Conservation (phyloP, 1,284 basidiomycete genomes). For the Cutaneotrichosporon daszewskae region DNA sequence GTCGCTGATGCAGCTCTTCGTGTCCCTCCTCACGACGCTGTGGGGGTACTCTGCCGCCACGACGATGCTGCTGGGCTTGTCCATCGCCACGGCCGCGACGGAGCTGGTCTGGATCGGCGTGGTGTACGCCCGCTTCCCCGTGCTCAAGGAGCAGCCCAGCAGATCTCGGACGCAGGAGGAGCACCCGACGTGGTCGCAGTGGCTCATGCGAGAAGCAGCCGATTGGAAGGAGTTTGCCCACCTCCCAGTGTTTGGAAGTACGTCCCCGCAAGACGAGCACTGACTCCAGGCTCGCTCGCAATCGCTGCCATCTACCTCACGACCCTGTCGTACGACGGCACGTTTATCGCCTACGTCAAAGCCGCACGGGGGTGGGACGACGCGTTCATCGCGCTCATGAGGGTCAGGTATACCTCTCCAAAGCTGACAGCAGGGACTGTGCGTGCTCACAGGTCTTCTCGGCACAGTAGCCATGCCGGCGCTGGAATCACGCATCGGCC, state of each 20-base stretch:
- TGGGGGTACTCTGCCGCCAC: constrained; percentile 35
- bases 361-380: constrained; percentile 39
- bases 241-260: constrained; percentile 48
- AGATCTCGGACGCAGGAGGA: neutral
- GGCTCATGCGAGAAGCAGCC: constrained; percentile 15
- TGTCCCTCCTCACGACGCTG: constrained; percentile 47
- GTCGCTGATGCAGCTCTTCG: constrained; percentile 39
- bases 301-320: constrained; percentile 51
- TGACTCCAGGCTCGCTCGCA: constrained; percentile 32
- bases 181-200: neutral
- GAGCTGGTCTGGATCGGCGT: constrained; percentile 46
- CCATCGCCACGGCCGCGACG: constrained; percentile 24
- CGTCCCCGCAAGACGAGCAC: constrained; percentile 8
- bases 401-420: constrained; percentile 21
- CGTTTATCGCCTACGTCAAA: constrained; percentile 41
- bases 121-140: constrained; percentile 41
- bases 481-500: constrained; percentile 46
- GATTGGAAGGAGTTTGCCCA: constrained; percentile 49
- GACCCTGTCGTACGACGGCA: constrained; percentile 48
- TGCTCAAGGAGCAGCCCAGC: constrained; percentile 15
- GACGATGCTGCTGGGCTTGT: constrained; percentile 29
- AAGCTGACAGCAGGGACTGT: constrained; percentile 29
- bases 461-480: constrained; percentile 51
- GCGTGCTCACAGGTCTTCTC: constrained; percentile 48
- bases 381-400: constrained; percentile 49